Evolutionary conservation across 768 basidiomycete species (phyloP).

Genomic region (Boletus rubropictus): DNA sequence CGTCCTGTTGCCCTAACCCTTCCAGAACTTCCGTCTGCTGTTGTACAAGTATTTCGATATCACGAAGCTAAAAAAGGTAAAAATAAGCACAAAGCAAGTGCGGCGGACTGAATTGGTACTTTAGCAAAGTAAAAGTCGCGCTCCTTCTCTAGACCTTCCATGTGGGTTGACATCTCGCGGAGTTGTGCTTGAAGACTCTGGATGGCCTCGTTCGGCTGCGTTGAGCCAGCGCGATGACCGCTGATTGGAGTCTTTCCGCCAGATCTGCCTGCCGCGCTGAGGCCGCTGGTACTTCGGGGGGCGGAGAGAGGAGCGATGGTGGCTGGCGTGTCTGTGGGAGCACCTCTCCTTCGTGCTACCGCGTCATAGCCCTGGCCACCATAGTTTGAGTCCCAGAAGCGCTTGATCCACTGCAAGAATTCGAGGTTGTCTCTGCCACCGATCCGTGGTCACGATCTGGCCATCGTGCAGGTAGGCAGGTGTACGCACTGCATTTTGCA

Average conservation of each 20-base stretch:
- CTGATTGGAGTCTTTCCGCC: constrained; percentile 70
- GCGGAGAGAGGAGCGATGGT: constrained; percentile 64
- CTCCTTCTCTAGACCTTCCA: constrained; percentile 95
- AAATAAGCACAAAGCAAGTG: constrained; percentile 4
- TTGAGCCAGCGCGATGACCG: constrained; percentile 61
- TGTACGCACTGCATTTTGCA: constrained; percentile 96
- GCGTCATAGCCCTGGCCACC: constrained; percentile 86
- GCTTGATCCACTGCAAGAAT: constrained; percentile 95
- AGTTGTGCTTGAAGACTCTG: constrained; percentile 70
- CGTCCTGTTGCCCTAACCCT: constrained; percentile 50
- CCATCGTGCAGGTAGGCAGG: background rate
- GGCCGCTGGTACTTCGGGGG: constrained; percentile 35
- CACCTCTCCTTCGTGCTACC: constrained; percentile 73
- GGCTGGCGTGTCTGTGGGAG: constrained; percentile 67
- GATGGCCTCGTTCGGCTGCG: constrained; percentile 63
- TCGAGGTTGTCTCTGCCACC: constrained; percentile 86
- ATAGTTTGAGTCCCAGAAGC: constrained; percentile 92
- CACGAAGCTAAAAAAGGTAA: constrained; percentile 63
- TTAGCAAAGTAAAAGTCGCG: constrained; percentile 98
- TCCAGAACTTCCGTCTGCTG: constrained; percentile 64
- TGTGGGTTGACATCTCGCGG: constrained; percentile 70
- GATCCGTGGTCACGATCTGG: constrained; percentile 12
- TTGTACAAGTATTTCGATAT: constrained; percentile 93
- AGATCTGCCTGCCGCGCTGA: constrained; percentile 38
- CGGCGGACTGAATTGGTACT: constrained; percentile 40